phyloP scores from a whole-genome alignment of 768 basidiomycete species.

The Hortiboletus campestris region DNA sequence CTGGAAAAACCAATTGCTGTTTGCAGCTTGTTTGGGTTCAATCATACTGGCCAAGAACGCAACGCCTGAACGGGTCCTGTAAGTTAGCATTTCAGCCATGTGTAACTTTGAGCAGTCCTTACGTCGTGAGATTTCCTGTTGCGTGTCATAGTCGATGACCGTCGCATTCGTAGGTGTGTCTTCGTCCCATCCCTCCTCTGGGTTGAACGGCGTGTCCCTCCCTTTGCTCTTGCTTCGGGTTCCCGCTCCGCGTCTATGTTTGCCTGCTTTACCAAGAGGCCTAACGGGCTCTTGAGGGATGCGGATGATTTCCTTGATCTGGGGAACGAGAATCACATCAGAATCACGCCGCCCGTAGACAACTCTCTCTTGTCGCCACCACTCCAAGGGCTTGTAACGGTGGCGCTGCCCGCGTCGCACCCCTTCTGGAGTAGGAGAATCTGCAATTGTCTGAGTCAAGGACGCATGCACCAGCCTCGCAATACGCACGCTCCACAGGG shows the following conservation, averaged over 20 bases:
- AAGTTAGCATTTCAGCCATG: not conserved
- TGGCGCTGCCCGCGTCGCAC: slow-evolving; percentile 71
- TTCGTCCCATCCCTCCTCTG: slow-evolving; percentile 86
- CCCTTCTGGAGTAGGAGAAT: slow-evolving; percentile 37
- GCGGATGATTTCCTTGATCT: slow-evolving; percentile 64
- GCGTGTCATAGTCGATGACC: slow-evolving; percentile 65
- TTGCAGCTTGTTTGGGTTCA: slow-evolving; percentile 54
- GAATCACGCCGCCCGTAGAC: slow-evolving; percentile 70
- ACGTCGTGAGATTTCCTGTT: slow-evolving; percentile 70
- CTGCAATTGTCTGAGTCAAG: slow-evolving; percentile 18
- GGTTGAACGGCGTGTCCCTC: slow-evolving; percentile 36
- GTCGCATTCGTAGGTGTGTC: slow-evolving; percentile 63
- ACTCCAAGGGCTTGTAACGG: slow-evolving; percentile 75
- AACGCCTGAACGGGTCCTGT: slow-evolving; percentile 52
- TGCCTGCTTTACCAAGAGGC: slow-evolving; percentile 45
- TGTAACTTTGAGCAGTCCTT: slow-evolving; percentile 33
- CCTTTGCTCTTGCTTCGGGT: slow-evolving; percentile 38
- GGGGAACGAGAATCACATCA: slow-evolving; percentile 53
- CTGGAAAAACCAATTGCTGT: slow-evolving; percentile 78
- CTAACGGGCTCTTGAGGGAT: slow-evolving; percentile 48
- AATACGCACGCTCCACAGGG: slow-evolving; percentile 26
- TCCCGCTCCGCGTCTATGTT: slow-evolving; percentile 32
- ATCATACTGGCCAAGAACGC: slow-evolving; percentile 75
- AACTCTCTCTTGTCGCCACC: slow-evolving; percentile 90
- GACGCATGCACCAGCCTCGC: not conserved